A percentile compares a stretch with the other conserved stretches of the same genome.
Conservation (phyloP, 441 rosid species). For the Flueggea neowawraea region DNA sequence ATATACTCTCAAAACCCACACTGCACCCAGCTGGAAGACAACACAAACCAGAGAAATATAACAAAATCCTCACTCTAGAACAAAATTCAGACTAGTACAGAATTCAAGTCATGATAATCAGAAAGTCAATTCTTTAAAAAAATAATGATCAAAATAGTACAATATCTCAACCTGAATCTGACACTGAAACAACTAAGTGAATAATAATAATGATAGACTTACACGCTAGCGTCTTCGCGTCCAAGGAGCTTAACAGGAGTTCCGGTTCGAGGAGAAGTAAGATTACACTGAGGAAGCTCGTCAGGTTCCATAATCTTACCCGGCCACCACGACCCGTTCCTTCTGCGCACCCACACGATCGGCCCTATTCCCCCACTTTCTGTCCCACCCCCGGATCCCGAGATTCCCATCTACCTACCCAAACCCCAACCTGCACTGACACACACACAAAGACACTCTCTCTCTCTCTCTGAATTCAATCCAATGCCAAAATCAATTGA, state of each 20-base stretch:
- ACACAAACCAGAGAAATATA: too few species aligned
- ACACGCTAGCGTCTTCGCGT: constrained; percentile 99
- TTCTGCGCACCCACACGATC: constrained; percentile 95
- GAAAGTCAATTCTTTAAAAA: too few species aligned
- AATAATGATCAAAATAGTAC: too few species aligned
- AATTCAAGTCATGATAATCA: too few species aligned
- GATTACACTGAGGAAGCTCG: constrained; percentile 65
- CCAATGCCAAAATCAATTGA: too few species aligned
- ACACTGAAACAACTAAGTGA: neutral
- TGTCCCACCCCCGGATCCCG: constrained; percentile 23
- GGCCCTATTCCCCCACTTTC: constrained; percentile 66
- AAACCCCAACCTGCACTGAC: neutral
- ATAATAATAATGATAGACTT: constrained; percentile 22
- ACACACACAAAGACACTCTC: too few species aligned
- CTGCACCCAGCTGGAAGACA: too few species aligned
- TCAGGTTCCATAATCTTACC: constrained; percentile 83
- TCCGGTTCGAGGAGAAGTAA: constrained; percentile 86
- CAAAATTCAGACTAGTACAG: too few species aligned
- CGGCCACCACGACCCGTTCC: constrained; percentile 99
- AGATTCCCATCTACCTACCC: too few species aligned
- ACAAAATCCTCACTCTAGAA: too few species aligned
- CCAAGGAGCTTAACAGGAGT: constrained; percentile 99
- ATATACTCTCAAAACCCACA: too few species aligned
- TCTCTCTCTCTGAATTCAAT: neutral
- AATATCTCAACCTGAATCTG: too few species aligned